phyloP scores from a whole-genome alignment of 805 yeast species.

The Candida morakotiae region DNA sequence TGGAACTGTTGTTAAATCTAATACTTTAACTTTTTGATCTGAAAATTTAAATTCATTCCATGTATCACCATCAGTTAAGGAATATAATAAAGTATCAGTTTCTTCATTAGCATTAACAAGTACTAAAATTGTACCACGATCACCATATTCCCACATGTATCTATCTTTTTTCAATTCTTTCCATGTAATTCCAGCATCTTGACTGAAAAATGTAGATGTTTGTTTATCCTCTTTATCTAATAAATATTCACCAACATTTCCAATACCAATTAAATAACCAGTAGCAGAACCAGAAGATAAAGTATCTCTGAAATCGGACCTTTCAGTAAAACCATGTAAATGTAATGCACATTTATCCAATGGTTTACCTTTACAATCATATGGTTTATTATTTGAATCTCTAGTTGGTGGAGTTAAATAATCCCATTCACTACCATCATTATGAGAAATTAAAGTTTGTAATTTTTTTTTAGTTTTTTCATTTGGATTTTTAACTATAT shows the following conservation, averaged over 20 bases:
- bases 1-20: constrained; percentile 86
- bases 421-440: constrained; percentile 90
- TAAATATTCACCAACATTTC: constrained; percentile 75
- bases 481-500: constrained; percentile 53
- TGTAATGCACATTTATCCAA: constrained; percentile 71
- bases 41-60: constrained; percentile 70
- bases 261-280: constrained; percentile 89
- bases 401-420: constrained; percentile 63
- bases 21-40: constrained; percentile 49
- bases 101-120: constrained; percentile 56
- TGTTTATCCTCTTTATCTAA: constrained; percentile 34
- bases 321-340: constrained; percentile 86
- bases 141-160: constrained; percentile 94
- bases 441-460: constrained; percentile 73
- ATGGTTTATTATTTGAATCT: constrained; percentile 58
- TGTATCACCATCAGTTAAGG: constrained; percentile 73
- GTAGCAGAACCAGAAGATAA: constrained; percentile 85
- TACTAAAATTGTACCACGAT: constrained; percentile 83
- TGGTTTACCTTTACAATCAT: constrained; percentile 47
- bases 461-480: constrained; percentile 45
- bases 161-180: constrained; percentile 68
- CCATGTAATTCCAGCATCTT: constrained; percentile 94
- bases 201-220: constrained; percentile 64
- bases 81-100: constrained; percentile 59
- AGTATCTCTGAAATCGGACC: constrained; percentile 78